Conservation (phyloP, 1,284 basidiomycete genomes). For the Vanrija sp. region DNA sequence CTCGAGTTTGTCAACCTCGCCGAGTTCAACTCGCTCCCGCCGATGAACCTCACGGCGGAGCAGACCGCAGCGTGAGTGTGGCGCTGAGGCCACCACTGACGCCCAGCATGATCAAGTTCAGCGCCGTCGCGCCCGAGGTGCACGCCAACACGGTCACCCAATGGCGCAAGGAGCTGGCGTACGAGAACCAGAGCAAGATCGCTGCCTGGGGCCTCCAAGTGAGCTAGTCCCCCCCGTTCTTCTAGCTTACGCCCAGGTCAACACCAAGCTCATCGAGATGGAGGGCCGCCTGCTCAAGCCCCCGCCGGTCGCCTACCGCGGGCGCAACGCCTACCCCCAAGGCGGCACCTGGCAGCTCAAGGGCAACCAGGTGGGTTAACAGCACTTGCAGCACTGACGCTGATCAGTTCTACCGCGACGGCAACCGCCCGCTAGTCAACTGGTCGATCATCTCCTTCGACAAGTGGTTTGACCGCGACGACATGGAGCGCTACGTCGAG, state of each 20-base stretch:
- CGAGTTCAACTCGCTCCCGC: slow-evolving; percentile 42
- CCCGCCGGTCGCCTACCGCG: slow-evolving; percentile 37
- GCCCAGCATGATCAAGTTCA: slow-evolving; percentile 43
- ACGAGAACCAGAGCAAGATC: slow-evolving; percentile 37
- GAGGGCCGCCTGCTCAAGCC: slow-evolving; percentile 44
- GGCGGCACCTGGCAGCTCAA: slow-evolving; percentile 33
- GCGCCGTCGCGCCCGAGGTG: slow-evolving; percentile 37
- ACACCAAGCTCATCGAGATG: slow-evolving; percentile 36
- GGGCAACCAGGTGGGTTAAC: slow-evolving; percentile 24
- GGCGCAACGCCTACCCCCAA: slow-evolving; percentile 2
- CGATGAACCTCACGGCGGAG: slow-evolving; percentile 33
- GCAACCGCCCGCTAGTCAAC: slow-evolving; percentile 33
- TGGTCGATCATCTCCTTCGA: slow-evolving; percentile 47
- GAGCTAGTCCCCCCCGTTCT: neutral
- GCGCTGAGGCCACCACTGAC: neutral
- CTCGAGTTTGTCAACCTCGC: slow-evolving; percentile 41
- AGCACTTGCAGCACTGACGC: slow-evolving; percentile 19
- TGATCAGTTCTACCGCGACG: slow-evolving; percentile 33
- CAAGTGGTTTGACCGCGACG: slow-evolving; percentile 20
- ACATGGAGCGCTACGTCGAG: slow-evolving; percentile 31
- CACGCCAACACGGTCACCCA: slow-evolving; percentile 20
- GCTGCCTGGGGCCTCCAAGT: slow-evolving; percentile 47
- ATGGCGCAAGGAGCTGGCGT: slow-evolving; percentile 33
- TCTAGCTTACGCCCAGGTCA: slow-evolving; percentile 28
- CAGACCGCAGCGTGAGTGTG: slow-evolving; percentile 35